A percentile compares a stretch with the other conserved stretches of the same genome.
Conservation (phyloP, 768 basidiomycete genomes). For the Mycena rosella region DNA sequence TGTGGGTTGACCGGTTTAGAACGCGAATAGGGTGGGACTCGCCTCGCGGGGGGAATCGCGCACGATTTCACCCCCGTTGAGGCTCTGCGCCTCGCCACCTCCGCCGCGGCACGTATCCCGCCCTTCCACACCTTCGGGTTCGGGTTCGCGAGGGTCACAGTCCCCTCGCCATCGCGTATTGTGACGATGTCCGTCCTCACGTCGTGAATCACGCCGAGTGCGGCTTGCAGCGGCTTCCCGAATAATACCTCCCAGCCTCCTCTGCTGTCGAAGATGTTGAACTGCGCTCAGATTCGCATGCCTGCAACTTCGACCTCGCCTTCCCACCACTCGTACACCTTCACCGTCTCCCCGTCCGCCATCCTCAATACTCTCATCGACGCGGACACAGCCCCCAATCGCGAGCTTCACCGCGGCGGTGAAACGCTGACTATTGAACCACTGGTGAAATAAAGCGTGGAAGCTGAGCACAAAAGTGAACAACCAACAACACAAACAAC, state of each 20-base stretch:
- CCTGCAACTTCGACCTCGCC: conserved; percentile 35
- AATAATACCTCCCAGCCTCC: conserved; percentile 34
- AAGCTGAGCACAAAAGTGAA: too few species aligned
- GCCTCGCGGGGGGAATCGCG: conserved; percentile 11
- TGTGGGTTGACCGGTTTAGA: too few species aligned
- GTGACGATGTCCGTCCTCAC: conserved; percentile 21
- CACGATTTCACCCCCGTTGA: conserved; percentile 10
- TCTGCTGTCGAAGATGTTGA: conserved; percentile 42
- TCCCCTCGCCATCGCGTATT: background rate
- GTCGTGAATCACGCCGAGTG: conserved; percentile 27
- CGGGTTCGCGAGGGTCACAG: conserved; percentile 7
- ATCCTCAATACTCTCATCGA: conserved; percentile 38
- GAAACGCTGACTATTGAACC: too few species aligned
- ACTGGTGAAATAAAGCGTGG: too few species aligned
- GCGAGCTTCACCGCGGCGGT: background rate
- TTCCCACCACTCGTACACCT: conserved; percentile 36
- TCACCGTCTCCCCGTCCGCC: conserved; percentile 46
- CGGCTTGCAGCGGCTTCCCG: conserved; percentile 36
- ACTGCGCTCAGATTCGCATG: background rate
- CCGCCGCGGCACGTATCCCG: background rate
- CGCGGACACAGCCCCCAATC: background rate
- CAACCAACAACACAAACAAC: too few species aligned
- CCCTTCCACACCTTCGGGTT: background rate
- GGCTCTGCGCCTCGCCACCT: background rate
- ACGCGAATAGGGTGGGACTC: too few species aligned